These are phyloP conservation scores for Aspergillus pseudoterreus DNA, from an alignment of 2,329 filamentous ascomycete species.

Conservation along the genomic window DNA sequence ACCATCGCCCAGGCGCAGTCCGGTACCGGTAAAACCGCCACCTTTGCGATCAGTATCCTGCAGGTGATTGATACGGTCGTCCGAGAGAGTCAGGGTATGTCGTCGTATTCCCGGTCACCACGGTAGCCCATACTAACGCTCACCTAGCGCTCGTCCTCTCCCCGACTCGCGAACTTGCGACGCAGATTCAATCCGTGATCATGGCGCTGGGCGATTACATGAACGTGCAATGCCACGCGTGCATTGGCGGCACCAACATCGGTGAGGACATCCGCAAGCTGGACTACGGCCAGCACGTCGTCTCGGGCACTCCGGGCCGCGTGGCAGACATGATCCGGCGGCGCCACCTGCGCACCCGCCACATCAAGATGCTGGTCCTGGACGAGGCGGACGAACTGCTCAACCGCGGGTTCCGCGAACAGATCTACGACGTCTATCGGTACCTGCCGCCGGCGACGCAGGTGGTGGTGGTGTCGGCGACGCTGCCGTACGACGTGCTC, in stretches of 20 bases:
- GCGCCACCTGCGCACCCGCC: slow-evolving; percentile 66
- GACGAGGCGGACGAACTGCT: slow-evolving; percentile 76
- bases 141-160: slow-evolving; percentile 77
- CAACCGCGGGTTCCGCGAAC: slow-evolving; percentile 93
- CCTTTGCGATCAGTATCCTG: slow-evolving; percentile 93
- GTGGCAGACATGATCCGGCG: slow-evolving; percentile 82
- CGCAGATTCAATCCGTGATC: slow-evolving; percentile 96
- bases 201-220: slow-evolving; percentile 99
- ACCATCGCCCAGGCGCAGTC: slow-evolving; percentile 98
- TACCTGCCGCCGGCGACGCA: slow-evolving; percentile 95
- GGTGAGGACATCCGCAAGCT: slow-evolving; percentile 97
- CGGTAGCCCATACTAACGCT: not conserved
- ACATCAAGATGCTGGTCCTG: slow-evolving; percentile 76
- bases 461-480: slow-evolving; percentile 96
- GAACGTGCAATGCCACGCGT: slow-evolving; percentile 98
- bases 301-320: slow-evolving; percentile 94
- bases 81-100: slow-evolving; percentile 72
- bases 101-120: not conserved
- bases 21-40: slow-evolving; percentile 93
- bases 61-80: slow-evolving; percentile 94
- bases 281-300: slow-evolving; percentile 95
- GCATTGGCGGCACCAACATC: slow-evolving; percentile 96
- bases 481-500: slow-evolving; percentile 93
- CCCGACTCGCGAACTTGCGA: slow-evolving; percentile 92
- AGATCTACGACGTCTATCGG: slow-evolving; percentile 98